A percentile compares a stretch with the other conserved stretches of the same genome.
phyloP scores from a whole-genome alignment of 768 basidiomycete genomes.

The Candolleomyces eurysporus region DNA sequence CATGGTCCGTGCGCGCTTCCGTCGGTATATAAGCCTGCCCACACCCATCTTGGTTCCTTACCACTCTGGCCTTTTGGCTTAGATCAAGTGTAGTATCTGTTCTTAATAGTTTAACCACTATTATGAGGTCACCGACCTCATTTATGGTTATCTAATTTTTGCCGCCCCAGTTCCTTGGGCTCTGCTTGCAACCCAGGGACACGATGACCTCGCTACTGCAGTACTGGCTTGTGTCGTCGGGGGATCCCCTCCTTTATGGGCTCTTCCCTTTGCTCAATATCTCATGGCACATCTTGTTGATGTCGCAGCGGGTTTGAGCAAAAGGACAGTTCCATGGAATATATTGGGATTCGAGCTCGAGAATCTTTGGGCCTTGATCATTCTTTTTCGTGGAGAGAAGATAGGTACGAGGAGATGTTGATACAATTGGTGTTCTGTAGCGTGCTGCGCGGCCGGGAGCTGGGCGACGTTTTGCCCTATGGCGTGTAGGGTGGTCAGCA shows the following conservation, averaged over 20 bases:
- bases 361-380: too few relatives aligned
- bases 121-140: constrained; percentile 54
- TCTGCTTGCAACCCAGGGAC: constrained; percentile 58
- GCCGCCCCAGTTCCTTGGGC: constrained; percentile 49
- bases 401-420: too few relatives aligned
- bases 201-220: constrained; percentile 58
- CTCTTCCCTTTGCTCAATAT: constrained; percentile 28
- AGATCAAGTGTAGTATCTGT: constrained; percentile 98
- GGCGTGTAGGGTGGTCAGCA: too few relatives aligned
- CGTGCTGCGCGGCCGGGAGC: too few relatives aligned
- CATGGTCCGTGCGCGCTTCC: constrained; percentile 35
- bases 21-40: constrained; percentile 24
- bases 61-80: constrained; percentile 96
- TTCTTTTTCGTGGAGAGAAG: too few relatives aligned
- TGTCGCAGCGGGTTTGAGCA: constrained; percentile 21
- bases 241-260: constrained; percentile 40
- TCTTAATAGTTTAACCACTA: constrained; percentile 82
- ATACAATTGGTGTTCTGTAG: too few relatives aligned
- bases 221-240: constrained; percentile 62
- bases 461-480: too few relatives aligned
- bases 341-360: too few relatives aligned
- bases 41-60: constrained; percentile 37
- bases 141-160: constrained; percentile 58
- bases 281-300: constrained; percentile 20
- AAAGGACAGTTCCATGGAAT: too few relatives aligned